phyloP scores from a whole-genome alignment of 768 basidiomycete genomes.

The Rhodotorula kratochvilovae region DNA sequence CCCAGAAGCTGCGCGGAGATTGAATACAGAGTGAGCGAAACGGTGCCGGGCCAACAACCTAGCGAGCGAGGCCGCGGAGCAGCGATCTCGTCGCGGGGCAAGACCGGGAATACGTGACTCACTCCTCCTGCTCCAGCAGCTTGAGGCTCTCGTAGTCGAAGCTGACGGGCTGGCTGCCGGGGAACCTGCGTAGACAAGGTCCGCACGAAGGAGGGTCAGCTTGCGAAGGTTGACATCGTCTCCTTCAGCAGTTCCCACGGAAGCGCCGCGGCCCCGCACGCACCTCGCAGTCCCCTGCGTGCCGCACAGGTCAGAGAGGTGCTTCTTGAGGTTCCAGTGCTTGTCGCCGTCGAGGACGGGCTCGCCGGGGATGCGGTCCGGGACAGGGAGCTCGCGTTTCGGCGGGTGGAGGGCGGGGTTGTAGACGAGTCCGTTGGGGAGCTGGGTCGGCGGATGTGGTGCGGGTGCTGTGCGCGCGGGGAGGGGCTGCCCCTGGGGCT shows the following conservation, averaged over 20 bases:
- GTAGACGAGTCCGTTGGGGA: background rate
- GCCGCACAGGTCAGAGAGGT: conserved; percentile 38
- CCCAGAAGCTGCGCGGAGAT: conserved; percentile 72
- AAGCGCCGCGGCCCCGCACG: background rate
- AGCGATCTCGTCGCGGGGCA: background rate
- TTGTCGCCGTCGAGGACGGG: conserved; percentile 22
- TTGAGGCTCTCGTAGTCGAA: conserved; percentile 67
- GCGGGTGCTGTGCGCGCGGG: background rate
- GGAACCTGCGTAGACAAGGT: conserved; percentile 64
- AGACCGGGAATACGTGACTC: conserved; percentile 22
- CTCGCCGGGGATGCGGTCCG: conserved; percentile 39
- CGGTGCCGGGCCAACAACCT: too few relatives aligned
- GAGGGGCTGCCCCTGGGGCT: background rate
- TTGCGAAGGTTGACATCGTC: background rate
- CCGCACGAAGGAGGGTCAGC: background rate
- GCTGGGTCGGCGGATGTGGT: background rate
- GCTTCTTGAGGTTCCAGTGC: conserved; percentile 31
- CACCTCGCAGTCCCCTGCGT: conserved; percentile 11
- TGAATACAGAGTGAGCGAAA: background rate
- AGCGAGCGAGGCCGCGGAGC: background rate
- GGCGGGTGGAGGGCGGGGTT: conserved; percentile 20
- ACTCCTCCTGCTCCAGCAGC: conserved; percentile 81
- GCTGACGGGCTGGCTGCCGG: conserved; percentile 92
- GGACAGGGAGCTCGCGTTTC: conserved; percentile 35
- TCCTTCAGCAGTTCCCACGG: background rate